Conservation (phyloP, 2,329 filamentous ascomycete genomes). For the Clonostachys rosea region DNA sequence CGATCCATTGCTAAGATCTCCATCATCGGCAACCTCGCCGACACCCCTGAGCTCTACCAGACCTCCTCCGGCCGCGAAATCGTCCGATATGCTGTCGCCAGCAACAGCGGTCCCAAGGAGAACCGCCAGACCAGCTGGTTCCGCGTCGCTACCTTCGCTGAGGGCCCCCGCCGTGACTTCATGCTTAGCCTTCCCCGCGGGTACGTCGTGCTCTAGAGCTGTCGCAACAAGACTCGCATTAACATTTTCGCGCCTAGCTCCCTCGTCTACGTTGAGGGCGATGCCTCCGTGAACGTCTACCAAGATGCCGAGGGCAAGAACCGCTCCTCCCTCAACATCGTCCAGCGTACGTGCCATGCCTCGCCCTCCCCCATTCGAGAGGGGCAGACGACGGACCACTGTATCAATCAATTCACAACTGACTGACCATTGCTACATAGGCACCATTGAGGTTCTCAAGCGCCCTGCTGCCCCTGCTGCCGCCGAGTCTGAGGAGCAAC, state of each 20-base stretch:
- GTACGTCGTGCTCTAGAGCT: constrained; percentile 50
- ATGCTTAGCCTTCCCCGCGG: constrained; percentile 76
- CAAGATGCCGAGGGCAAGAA: constrained; percentile 68
- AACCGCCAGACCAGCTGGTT: constrained; percentile 84
- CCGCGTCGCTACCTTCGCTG: constrained; percentile 68
- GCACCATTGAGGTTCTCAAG: constrained; percentile 39
- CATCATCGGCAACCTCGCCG: constrained; percentile 80
- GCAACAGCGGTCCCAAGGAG: constrained; percentile 59
- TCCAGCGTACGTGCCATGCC: constrained; percentile 64
- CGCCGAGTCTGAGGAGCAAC: constrained; percentile 6
- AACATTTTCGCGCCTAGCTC: constrained; percentile 48
- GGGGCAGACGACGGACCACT: background rate
- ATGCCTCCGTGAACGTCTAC: constrained; percentile 64
- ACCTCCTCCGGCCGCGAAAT: constrained; percentile 70
- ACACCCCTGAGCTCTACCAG: constrained; percentile 68
- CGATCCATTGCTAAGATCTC: constrained; percentile 73
- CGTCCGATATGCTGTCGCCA: constrained; percentile 73
- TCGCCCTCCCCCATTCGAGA: background rate
- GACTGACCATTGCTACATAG: constrained; percentile 17
- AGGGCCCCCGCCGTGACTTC: constrained; percentile 67
- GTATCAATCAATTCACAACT: background rate
- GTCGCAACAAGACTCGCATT: background rate
- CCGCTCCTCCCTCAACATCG: constrained; percentile 60
- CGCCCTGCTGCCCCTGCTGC: constrained; percentile 19
- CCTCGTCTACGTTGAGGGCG: constrained; percentile 78